Evolutionary conservation across 2,329 filamentous ascomycete genomes (phyloP).

Genomic region (Alternaria novae-zelandiae): DNA sequence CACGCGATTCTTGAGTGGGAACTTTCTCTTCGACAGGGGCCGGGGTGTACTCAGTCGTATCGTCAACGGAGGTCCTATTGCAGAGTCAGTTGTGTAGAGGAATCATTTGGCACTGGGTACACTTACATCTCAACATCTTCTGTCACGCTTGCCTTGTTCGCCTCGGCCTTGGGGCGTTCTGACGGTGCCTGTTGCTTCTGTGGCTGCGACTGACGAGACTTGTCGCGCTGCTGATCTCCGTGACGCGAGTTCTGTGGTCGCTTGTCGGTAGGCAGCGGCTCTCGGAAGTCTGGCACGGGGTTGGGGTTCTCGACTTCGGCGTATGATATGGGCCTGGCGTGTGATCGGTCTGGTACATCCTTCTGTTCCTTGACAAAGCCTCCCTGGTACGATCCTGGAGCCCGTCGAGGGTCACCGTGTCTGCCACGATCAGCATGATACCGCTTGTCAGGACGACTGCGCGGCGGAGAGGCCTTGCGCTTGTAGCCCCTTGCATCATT

Average conservation of each 20-base stretch:
- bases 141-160: conserved; percentile 6
- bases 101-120: neutral
- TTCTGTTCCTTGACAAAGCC: conserved; percentile 15
- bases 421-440: conserved; percentile 44
- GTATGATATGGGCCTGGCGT: conserved; percentile 37
- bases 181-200: conserved; percentile 11
- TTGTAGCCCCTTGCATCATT: conserved; percentile 44
- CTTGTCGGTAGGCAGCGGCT: conserved; percentile 14
- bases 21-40: conserved; percentile 32
- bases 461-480: conserved; percentile 51
- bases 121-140: conserved; percentile 30
- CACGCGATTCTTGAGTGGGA: conserved; percentile 39
- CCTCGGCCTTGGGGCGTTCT: conserved; percentile 1
- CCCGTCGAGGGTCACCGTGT: conserved; percentile 67
- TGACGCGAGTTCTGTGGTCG: conserved; percentile 8
- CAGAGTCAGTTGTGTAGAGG: conserved; percentile 12
- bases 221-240: conserved; percentile 1
- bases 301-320: conserved; percentile 53
- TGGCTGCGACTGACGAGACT: conserved; percentile 4
- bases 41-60: conserved; percentile 26
- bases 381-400: conserved; percentile 34
- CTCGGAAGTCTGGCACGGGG: conserved; percentile 34
- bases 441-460: conserved; percentile 63
- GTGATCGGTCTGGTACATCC: conserved; percentile 16
- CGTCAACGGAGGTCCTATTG: conserved; percentile 22